Base-by-base conservation (phyloP, 2,329 filamentous ascomycete species). In the Claviceps digitariae region DNA sequence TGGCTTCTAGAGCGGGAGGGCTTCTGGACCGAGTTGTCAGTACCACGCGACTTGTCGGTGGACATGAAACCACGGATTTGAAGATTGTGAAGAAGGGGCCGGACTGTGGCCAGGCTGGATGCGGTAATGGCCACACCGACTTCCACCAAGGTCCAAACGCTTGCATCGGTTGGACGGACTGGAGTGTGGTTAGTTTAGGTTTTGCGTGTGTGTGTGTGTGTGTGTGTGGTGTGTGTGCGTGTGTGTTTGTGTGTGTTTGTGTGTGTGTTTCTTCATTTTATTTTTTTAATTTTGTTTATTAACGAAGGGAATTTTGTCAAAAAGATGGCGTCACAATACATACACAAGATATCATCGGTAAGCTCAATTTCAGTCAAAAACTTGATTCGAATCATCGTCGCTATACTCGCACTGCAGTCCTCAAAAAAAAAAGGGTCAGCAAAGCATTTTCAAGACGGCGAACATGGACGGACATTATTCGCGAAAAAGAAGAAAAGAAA, bases 81-180 rank as follows among this genome's bases (percentile, higher is more conserved):
- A 65, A 72, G 67, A n/a, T 66, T 65, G 38, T 75, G 74, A 38
- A 80, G 70, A 1, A 80, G 68, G 4, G 77, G 77, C 2, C 76
- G 73, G 34, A 79, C 75, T 5, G 77, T 80, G 23, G 74, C 74
- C 12, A 79, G 66, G 55, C 74, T 77, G 2, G 76, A 72, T 13
- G 77, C 77, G 27, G 74, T 62, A 47, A 79, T 80, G 55, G 76
- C 76, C 23, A 79, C 71, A 6, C 75, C 76, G 1, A 76, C 76
- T 59, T 80, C 77, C 52, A 79, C 66, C n/a, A 79, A 64, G 10
- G 75, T 79, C 77, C 77, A 80, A 7, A 79, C 68, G 71, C 77
- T 75, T 38, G 75, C 71, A 55, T 77, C 67, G 4, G 75, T 79
- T 23, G 70, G 73, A 51, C 69, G 68, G 60, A 69, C 74, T 41